Evolutionary conservation across 768 basidiomycete genomes (phyloP).

Genomic region (Lactarius pseudohatsudake): DNA sequence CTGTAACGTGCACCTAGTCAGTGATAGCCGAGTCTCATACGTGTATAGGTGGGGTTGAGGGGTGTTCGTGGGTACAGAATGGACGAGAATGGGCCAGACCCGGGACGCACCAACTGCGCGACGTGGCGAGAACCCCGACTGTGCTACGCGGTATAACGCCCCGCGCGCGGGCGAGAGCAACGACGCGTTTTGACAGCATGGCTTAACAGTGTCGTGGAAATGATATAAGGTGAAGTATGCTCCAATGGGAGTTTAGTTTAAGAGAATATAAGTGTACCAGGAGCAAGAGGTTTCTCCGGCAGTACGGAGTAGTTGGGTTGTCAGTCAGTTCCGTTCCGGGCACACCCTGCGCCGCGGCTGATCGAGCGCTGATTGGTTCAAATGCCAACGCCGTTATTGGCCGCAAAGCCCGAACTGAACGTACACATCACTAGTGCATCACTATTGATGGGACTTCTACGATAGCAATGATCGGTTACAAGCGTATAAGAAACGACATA

Average conservation of each 20-base stretch:
- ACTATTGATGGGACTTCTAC: background rate
- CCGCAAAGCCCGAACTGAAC: constrained; percentile 2
- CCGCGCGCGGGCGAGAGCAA: constrained; percentile 26
- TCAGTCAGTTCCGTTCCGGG: background rate
- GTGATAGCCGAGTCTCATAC: background rate
- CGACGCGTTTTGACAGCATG: constrained; percentile 31
- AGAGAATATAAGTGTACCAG: constrained; percentile 7
- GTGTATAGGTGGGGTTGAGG: constrained; percentile 11
- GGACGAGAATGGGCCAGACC: constrained; percentile 1
- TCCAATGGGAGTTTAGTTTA: background rate
- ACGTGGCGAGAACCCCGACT: constrained; percentile 22
- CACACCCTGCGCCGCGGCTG: background rate
- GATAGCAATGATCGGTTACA: constrained; percentile 12
- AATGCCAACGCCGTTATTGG: background rate
- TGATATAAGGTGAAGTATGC: background rate
- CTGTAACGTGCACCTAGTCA: constrained; percentile 35
- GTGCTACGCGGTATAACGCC: constrained; percentile 24
- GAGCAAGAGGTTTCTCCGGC: constrained; percentile 1
- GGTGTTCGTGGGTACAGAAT: background rate
- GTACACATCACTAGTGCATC: too few species aligned
- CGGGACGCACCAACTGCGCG: constrained; percentile 29
- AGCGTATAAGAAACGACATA: constrained; percentile 6
- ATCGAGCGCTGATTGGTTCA: constrained; percentile 2
- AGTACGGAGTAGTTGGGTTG: constrained; percentile 2
- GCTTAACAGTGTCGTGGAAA: background rate